Percentiles rank a stretch among this genome's conserved stretches.
Evolutionary conservation across 805 yeast genomes (phyloP).

Genomic region (Wickerhamia fluorescens): DNA sequence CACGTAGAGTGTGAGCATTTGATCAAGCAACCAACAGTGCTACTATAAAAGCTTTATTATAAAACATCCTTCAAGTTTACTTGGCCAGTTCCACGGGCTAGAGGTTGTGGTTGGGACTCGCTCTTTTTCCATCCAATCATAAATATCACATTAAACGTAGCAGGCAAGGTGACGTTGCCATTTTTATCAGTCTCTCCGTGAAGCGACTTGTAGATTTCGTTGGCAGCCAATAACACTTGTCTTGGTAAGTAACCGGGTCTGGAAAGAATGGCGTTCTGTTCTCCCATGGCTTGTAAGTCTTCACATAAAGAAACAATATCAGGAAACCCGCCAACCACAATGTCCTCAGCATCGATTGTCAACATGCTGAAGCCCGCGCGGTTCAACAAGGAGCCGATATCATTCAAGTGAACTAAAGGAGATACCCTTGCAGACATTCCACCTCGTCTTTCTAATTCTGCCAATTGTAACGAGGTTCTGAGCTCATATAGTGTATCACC

Average conservation of each 20-base stretch:
- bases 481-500: constrained; percentile 83
- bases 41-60: no score
- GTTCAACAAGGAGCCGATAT: constrained; percentile 65
- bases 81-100: constrained; percentile 65
- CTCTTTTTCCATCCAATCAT: constrained; percentile 89
- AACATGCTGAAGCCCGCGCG: constrained; percentile 73
- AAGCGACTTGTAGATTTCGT: constrained; percentile 62
- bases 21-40: constrained; percentile 1
- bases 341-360: constrained; percentile 80
- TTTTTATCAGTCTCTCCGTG: constrained; percentile 57
- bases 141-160: constrained; percentile 69
- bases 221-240: constrained; percentile 68
- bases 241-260: constrained; percentile 33
- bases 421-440: constrained; percentile 77
- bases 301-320: constrained; percentile 58
- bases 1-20: no score
- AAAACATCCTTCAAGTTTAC: constrained; percentile 61
- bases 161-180: constrained; percentile 52
- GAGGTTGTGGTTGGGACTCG: constrained; percentile 62
- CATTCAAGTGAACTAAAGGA: constrained; percentile 73
- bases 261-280: constrained; percentile 63
- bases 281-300: constrained; percentile 80
- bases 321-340: constrained; percentile 69
- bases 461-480: constrained; percentile 72
- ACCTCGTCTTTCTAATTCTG: constrained; percentile 73